A percentile compares a stretch with the other conserved stretches of the same genome.
Evolutionary conservation across 2,329 filamentous ascomycete species (phyloP).

Genomic region (Botrytis cinerea): DNA sequence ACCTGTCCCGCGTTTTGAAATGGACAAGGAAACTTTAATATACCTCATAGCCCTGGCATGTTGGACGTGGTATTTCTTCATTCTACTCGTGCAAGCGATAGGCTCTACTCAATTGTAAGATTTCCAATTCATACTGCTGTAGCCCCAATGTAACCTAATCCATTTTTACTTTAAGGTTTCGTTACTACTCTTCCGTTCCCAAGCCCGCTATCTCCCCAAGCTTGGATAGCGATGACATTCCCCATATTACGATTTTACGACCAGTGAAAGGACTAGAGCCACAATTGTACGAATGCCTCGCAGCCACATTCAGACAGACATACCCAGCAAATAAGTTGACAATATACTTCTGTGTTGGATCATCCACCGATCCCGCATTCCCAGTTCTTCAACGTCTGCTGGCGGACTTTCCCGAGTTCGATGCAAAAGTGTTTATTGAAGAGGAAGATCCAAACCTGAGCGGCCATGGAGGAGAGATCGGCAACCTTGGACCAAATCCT

Average conservation of each 20-base stretch:
- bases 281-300: slow-evolving; percentile 87
- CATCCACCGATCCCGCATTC: slow-evolving; percentile 73
- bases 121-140: background rate
- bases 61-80: slow-evolving; percentile 54
- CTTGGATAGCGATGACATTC: slow-evolving; percentile 58
- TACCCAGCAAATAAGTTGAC: slow-evolving; percentile 78
- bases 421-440: slow-evolving; percentile 77
- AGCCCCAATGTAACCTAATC: background rate
- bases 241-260: slow-evolving; percentile 86
- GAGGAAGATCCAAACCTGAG: slow-evolving; percentile 74
- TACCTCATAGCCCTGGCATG: slow-evolving; percentile 49
- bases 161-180: slow-evolving; percentile 47
- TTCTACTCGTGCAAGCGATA: slow-evolving; percentile 57
- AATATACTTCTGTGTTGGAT: slow-evolving; percentile 79
- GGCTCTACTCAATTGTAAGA: slow-evolving; percentile 58
- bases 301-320: slow-evolving; percentile 77
- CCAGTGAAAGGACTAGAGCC: slow-evolving; percentile 93
- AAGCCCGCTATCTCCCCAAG: slow-evolving; percentile 53
- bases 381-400: slow-evolving; percentile 72
- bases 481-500: slow-evolving; percentile 86
- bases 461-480: slow-evolving; percentile 50
- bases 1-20: background rate
- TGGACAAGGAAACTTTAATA: slow-evolving; percentile 32
- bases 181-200: slow-evolving; percentile 54
- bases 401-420: slow-evolving; percentile 68